Conservation (phyloP, 2,329 filamentous ascomycete species). For the Rhynchosporium secalis region DNA sequence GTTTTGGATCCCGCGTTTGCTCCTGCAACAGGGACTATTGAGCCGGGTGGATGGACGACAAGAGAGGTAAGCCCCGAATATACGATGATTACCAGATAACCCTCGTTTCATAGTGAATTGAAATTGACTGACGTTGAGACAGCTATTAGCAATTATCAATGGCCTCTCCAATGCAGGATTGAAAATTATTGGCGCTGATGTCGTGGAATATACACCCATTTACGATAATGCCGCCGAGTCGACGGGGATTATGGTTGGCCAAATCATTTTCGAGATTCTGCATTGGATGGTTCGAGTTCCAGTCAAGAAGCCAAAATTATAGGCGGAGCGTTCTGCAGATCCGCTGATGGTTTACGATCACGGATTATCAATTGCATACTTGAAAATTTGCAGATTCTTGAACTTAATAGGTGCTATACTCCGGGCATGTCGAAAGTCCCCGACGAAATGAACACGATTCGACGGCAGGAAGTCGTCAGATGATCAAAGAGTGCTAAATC, state of each 20-base stretch:
- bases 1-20: slow-evolving; percentile 39
- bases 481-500: no score
- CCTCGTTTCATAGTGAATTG: not conserved
- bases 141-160: slow-evolving; percentile 37
- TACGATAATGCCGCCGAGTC: slow-evolving; percentile 40
- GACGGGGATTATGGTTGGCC: slow-evolving; percentile 34
- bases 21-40: slow-evolving; percentile 39
- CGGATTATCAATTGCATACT: not conserved
- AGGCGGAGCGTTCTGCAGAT: not conserved
- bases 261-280: slow-evolving; percentile 38
- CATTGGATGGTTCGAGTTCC: slow-evolving; percentile 39
- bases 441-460: no score
- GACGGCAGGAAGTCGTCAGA: no score
- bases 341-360: not conserved
- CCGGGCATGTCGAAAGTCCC: no score
- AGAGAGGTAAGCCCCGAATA: slow-evolving; percentile 32
- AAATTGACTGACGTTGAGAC: not conserved
- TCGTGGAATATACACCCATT: slow-evolving; percentile 39
- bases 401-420: no score
- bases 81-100: no score
- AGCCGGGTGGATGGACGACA: slow-evolving; percentile 40
- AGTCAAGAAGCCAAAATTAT: slow-evolving; percentile 26
- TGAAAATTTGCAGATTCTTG: not conserved
- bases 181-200: slow-evolving; percentile 39
- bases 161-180: slow-evolving; percentile 35